Evolutionary conservation across 2,329 filamentous ascomycete species (phyloP), one percentile per base, ranked within the genome.

Genomic region (Drechslera avenae): DNA sequence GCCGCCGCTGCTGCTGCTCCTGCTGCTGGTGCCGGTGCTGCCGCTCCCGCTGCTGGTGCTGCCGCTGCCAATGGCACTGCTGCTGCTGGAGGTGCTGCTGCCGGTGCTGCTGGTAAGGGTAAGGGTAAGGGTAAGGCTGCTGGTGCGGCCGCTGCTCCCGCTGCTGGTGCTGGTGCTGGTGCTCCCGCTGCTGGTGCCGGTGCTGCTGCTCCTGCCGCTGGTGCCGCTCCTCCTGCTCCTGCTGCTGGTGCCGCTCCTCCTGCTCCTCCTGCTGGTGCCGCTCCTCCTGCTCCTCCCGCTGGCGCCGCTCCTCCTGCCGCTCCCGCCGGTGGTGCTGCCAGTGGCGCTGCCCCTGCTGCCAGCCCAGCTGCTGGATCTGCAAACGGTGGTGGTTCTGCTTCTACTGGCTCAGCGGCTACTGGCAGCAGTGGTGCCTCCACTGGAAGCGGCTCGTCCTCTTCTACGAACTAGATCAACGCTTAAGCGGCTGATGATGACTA

Each of bases 141-240:
- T 8, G 54, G 50, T 5, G 35, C 19, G 16, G 43, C 19, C 21
- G 52, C 45, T 21, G 12, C 23, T 19, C 10, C 33, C 13, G 26
- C 16, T 14, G 18, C 14, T 9, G 36, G 26, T 26, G 43, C 21
- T 26, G 13, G 21, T 12, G n/a, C 33, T 14, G 39, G 26, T 14
- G 16, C 39, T 3, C n/a, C 16, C 12, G 26, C 26, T 32, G 14
- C 39, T 14, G 26, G 31, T 16, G 54, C 52, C 39, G 42, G 31
- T 26, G 4, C 19, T 21, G 4, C 19, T 21, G 19, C 19, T 21
- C 19, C 19, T 7, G 19, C 19, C 19, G 19, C 30, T 5, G 53
- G 28, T 13, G 47, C 40, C 21, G 32, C 88, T 82, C 60, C 50
- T 32, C 50, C 50, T 40, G 42, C 32, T 26, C 47, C 47, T 26